Base-by-base conservation (phyloP, 1,139 yeast genomes). In the Kurtzmaniella quercitrusa region DNA sequence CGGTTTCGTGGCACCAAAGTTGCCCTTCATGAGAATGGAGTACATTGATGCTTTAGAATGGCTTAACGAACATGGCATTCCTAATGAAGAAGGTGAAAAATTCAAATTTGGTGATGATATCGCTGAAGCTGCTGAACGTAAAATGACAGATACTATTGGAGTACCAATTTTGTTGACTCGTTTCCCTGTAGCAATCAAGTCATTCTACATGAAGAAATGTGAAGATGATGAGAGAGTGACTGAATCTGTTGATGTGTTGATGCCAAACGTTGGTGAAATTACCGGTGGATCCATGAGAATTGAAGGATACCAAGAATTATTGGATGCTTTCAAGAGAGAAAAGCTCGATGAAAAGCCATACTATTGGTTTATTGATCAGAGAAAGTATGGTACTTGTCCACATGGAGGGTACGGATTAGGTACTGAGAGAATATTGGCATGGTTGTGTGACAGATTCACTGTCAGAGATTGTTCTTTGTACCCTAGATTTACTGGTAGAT, bases 391-490 rank as follows among this genome's bases (percentile, higher is more conserved):
- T 65, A 85, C 98, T 21, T 88, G 89, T 70, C 97, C 97, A 41
- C 98, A 93, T 63, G 99, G 99, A 66, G 99, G 99, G 54, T 93
- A 93, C 70, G 99, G 99, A 59, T 70, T 93, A 53, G 99, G 99
- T 54, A 88, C 97, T 41, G 99, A 93, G 74, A 87, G 99, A 72
- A 88, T 93, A 58, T 77, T 93, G 56, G 98, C 98, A 34, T 93
- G 98, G 98, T 78, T 93, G 63, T 90, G 97, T 73, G 85, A 91
- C 78, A 80, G 98, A 69, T 93, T 82, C 75, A 94, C 98, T 34
- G 98, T 93, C 50, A 86, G 98, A 74, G 98, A 93, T 66, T 93
- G 98, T 69, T 86, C 96, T 31, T 77, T 94, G 68, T 93, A 93
- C 68, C 99, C 99, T 54, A 87, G 99, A 73, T 93, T 88, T 76